Percentiles rank a stretch among this genome's conserved stretches.
phyloP scores from a whole-genome alignment of 2,329 filamentous ascomycete genomes.

The Mollisia scopiformis region DNA sequence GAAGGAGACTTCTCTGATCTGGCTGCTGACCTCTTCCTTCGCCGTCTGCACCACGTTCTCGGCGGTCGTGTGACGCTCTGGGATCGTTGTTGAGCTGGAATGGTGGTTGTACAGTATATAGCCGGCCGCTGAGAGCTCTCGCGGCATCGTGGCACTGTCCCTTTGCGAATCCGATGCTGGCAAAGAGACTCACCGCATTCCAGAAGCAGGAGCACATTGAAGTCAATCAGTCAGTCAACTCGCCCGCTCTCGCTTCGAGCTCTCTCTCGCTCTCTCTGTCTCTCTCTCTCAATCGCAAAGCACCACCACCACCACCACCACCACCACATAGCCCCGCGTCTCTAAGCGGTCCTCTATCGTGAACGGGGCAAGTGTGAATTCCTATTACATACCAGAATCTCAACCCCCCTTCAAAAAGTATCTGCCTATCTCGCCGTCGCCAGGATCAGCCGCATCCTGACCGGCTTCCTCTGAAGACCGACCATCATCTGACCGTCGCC shows the following conservation, averaged over 20 bases:
- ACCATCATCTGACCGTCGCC: not conserved
- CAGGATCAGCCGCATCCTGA: slow-evolving; percentile 1
- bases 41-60: not conserved
- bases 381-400: slow-evolving; percentile 1
- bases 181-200: not conserved
- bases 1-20: not conserved
- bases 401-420: not conserved
- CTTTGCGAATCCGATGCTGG: not conserved
- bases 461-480: no score
- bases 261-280: not conserved
- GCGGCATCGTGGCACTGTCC: not conserved
- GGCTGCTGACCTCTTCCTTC: not conserved
- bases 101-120: no score
- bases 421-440: not conserved
- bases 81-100: not conserved
- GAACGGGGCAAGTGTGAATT: not conserved
- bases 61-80: not conserved
- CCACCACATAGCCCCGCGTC: not conserved
- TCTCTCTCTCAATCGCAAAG: not conserved
- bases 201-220: not conserved
- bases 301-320: no score
- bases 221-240: no score
- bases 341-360: not conserved
- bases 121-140: not conserved
- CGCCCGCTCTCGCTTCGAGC: not conserved